Conservation (phyloP, 345 rosid genomes). For the Hibiscus mutabilis region DNA sequence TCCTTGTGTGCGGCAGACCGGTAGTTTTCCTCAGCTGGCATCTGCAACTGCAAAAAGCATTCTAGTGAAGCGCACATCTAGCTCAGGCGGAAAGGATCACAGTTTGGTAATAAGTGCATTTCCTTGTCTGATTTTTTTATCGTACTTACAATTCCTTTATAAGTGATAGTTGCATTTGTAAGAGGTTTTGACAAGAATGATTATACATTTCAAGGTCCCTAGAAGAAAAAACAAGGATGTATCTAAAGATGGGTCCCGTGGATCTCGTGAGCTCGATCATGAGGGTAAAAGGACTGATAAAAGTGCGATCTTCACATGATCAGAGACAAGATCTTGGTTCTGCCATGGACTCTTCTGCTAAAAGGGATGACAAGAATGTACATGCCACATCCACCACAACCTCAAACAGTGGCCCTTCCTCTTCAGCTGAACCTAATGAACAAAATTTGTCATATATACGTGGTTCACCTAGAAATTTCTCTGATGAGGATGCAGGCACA, state of each 20-base stretch:
- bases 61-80: constrained; percentile 61
- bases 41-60: constrained; percentile 61
- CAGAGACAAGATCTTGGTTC: constrained; percentile 44
- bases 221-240: constrained; percentile 71
- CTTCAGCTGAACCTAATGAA: constrained; percentile 63
- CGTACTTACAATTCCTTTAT: not conserved
- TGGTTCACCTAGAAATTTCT: constrained; percentile 51
- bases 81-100: constrained; percentile 71
- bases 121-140: not conserved
- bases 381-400: constrained; percentile 45
- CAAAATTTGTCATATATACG: constrained; percentile 53
- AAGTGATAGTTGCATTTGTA: constrained; percentile 1
- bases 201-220: constrained; percentile 38
- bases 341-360: constrained; percentile 31
- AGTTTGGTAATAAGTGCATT: constrained; percentile 40
- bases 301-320: constrained; percentile 55
- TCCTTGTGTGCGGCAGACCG: constrained; percentile 83
- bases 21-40: constrained; percentile 66
- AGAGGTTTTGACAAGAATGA: not conserved
- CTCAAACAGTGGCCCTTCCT: constrained; percentile 73
- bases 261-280: constrained; percentile 48
- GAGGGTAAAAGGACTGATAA: constrained; percentile 51
- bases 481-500: constrained; percentile 57
- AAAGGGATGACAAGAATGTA: constrained; percentile 44
- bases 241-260: constrained; percentile 42